Evolutionary conservation across 805 yeast species (phyloP), one percentile per base, ranked within the genome.

Genomic region (Hanseniaspora thailandica): DNA sequence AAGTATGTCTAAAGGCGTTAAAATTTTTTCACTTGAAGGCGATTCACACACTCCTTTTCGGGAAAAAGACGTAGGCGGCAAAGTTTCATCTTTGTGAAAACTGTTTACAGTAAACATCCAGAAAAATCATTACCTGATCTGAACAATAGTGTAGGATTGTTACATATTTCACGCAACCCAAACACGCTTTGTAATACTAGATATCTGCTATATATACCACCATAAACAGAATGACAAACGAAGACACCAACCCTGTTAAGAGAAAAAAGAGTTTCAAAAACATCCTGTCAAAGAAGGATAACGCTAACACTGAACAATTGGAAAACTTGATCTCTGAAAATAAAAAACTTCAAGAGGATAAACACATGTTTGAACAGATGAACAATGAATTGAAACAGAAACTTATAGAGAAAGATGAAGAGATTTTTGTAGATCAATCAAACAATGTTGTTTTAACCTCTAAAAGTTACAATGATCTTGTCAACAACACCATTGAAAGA

Each of bases 311-410:
- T 19, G 51, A 47, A 26, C 51, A 47, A 39, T 17, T 48, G 13
- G 52, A 48, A 8, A 41, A 19, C 10, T 40, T 48, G 25, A 2
- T 41, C 13, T 40, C 36, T 30, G 36, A 47, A 36, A 28, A n/a
- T 23, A 53, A 53, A 22, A 41, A 47, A 20, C 28, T 39, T 12
- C 13, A 43, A 34, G 33, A 33, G 6, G 38, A 44, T 9, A 22
- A 40, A 19, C 1, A 68, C 69, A 19, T 66, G 63, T 17, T 33
- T 66, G 45, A 60, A 62, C 47, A 31, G 48, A 2, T 57, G 47
- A 2, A 59, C 63, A 50, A 55, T 60, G 12, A 41, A 52, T 19
- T 45, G 64, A 38, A 48, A 58, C 39, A 48, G 58, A 23, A 62
- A 59, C 48, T 60, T 59, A 26, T 6, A 15, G 49, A 53, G 19